Conservation (phyloP, 805 yeast species). For the Cyberlindnera meyerae region DNA sequence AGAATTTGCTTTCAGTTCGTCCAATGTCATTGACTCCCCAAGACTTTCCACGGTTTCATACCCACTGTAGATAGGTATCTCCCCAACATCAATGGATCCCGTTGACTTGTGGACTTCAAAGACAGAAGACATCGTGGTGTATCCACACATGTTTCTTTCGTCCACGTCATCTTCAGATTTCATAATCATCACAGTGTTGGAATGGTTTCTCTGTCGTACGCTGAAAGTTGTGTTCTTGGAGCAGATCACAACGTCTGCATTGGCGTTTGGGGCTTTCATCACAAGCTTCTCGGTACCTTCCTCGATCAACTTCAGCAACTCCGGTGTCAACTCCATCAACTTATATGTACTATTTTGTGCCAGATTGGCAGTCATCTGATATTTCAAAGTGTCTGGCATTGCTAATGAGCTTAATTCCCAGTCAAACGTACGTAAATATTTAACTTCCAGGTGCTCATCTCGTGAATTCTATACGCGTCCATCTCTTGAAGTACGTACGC, state of each 20-base stretch:
- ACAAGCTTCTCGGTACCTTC: constrained; percentile 18
- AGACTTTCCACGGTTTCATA: constrained; percentile 14
- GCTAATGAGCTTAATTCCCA: no score
- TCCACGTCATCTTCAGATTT: constrained; percentile 23
- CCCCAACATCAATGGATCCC: constrained; percentile 30
- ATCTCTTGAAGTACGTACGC: no score
- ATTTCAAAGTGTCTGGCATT: constrained; percentile 6
- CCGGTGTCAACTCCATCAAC: constrained; percentile 50
- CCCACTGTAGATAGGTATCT: constrained; percentile 36
- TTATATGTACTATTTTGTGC: constrained; percentile 34
- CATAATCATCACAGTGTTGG: constrained; percentile 70
- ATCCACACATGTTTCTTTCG: constrained; percentile 28
- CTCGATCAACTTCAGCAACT: constrained; percentile 36
- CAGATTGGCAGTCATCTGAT: constrained; percentile 19
- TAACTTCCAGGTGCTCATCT: no score
- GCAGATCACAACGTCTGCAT: constrained; percentile 53
- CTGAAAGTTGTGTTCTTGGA: constrained; percentile 55
- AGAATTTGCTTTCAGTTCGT: constrained; percentile 36
- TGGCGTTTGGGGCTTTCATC: constrained; percentile 29
- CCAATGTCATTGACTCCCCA: constrained; percentile 11
- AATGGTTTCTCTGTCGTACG: constrained; percentile 76
- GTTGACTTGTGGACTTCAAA: constrained; percentile 32
- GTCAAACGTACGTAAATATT: no score
- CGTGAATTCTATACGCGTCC: no score
- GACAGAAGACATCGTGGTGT: constrained; percentile 31